Conservation (phyloP, 2,329 filamentous ascomycete genomes). For the Aspergillus candidus region DNA sequence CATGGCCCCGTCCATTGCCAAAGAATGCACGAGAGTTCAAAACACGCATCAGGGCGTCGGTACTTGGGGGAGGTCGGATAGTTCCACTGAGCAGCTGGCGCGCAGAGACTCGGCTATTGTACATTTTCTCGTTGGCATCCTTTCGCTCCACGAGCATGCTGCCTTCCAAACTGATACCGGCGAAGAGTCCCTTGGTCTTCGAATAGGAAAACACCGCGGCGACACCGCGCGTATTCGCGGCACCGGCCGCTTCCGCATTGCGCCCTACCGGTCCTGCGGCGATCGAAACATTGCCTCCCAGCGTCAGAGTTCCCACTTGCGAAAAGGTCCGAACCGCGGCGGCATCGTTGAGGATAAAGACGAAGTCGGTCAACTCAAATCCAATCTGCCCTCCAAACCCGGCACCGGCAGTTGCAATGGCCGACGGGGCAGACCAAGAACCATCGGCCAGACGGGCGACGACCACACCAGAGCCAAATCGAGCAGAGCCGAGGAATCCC, state of each 20-base stretch:
- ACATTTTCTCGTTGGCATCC: conserved; percentile 96
- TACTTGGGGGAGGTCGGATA: conserved; percentile 71
- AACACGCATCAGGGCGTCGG: conserved; percentile 76
- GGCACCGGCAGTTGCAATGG: conserved; percentile 44
- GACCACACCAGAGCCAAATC: conserved; percentile 46
- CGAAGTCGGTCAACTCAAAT: conserved; percentile 60
- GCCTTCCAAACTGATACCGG: conserved; percentile 89
- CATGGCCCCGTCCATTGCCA: conserved; percentile 49
- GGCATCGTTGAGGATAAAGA: conserved; percentile 94
- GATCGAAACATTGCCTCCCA: conserved; percentile 94
- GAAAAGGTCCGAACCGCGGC: conserved; percentile 89
- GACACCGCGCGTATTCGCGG: conserved; percentile 81
- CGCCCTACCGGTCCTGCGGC: conserved; percentile 89
- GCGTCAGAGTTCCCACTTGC: conserved; percentile 81
- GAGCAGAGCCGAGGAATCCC: conserved; percentile 46
- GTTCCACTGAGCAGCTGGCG: conserved; percentile 72
- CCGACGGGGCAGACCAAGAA: conserved; percentile 46
- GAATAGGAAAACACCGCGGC: conserved; percentile 94
- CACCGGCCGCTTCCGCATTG: conserved; percentile 92
- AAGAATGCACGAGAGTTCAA: conserved; percentile 81
- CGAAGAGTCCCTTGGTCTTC: conserved; percentile 96
- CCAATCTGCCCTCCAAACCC: conserved; percentile 48
- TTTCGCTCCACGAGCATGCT: conserved; percentile 88
- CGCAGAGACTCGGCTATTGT: conserved; percentile 75
- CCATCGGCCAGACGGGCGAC: conserved; percentile 45